These are phyloP conservation scores for Prunus kanzakura DNA, from an alignment of 306 rosid species.

Conservation along the genomic window DNA sequence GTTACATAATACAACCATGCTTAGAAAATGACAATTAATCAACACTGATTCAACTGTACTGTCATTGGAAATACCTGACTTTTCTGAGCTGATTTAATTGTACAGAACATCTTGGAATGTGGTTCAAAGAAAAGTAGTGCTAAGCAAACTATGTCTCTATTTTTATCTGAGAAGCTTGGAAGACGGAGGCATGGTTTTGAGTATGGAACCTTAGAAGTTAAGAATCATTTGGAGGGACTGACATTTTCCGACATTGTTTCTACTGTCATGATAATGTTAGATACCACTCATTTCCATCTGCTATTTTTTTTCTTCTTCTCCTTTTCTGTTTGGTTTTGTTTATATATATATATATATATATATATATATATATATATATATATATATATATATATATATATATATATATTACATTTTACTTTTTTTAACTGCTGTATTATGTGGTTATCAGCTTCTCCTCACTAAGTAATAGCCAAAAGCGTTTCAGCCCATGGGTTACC, in stretches of 20 bases:
- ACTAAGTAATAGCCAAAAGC: slow-evolving; percentile 31
- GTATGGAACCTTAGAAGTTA: slow-evolving; percentile 79
- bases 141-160: slow-evolving; percentile 59
- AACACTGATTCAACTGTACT: neutral
- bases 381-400: neutral
- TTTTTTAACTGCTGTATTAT: slow-evolving; percentile 17
- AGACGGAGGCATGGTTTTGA: slow-evolving; percentile 68
- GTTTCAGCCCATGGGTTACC: slow-evolving; percentile 81
- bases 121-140: slow-evolving; percentile 59
- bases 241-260: slow-evolving; percentile 64
- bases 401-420: neutral
- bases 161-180: slow-evolving; percentile 64
- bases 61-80: neutral
- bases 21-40: neutral
- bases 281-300: neutral
- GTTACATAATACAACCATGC: neutral
- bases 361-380: neutral
- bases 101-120: slow-evolving; percentile 73
- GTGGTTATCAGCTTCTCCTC: slow-evolving; percentile 46
- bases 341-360: neutral
- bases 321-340: neutral
- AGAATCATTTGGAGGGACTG: slow-evolving; percentile 72
- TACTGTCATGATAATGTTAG: slow-evolving; percentile 64
- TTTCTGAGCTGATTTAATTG: slow-evolving; percentile 7
- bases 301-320: neutral